Conservation (phyloP, 495 filamentous ascomycete species). For the Penicillium dipodomyicola region DNA sequence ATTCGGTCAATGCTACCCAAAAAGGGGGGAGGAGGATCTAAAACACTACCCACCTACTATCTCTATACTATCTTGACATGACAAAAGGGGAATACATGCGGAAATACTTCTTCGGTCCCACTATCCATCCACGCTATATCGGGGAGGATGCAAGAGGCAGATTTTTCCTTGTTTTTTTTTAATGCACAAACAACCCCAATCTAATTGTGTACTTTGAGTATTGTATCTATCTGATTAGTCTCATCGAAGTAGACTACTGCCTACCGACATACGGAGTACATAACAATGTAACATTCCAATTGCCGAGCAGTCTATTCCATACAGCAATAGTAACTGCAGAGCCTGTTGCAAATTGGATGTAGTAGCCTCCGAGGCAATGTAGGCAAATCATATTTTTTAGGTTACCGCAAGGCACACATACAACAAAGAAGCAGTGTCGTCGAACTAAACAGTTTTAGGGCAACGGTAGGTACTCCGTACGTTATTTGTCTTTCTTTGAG, state of each 20-base stretch:
- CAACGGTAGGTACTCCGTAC: background rate
- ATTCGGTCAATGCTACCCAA: background rate
- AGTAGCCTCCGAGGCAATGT: background rate
- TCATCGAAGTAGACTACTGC: constrained; percentile 1
- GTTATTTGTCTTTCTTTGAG: constrained; percentile 3
- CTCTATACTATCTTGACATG: background rate
- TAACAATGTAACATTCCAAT: constrained; percentile 1
- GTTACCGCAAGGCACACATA: background rate
- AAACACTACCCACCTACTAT: background rate
- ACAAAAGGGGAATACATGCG: background rate
- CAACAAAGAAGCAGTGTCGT: background rate
- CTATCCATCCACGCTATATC: constrained; percentile 9
- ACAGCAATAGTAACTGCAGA: background rate
- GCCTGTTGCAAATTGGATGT: background rate
- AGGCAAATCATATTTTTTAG: background rate
- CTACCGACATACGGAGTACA: background rate
- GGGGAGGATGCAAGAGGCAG: constrained; percentile 7
- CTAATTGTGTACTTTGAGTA: constrained; percentile 6
- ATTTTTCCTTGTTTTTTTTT: background rate
- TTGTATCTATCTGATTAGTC: constrained; percentile 8
- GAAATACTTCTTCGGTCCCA: background rate
- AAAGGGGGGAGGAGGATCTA: background rate
- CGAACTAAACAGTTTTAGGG: background rate
- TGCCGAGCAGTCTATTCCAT: background rate
- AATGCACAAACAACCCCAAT: constrained; percentile 5